A percentile compares a stretch with the other conserved stretches of the same genome.
Conservation (phyloP, 257 asterid genomes). For the Ajuga chamaepitys region DNA sequence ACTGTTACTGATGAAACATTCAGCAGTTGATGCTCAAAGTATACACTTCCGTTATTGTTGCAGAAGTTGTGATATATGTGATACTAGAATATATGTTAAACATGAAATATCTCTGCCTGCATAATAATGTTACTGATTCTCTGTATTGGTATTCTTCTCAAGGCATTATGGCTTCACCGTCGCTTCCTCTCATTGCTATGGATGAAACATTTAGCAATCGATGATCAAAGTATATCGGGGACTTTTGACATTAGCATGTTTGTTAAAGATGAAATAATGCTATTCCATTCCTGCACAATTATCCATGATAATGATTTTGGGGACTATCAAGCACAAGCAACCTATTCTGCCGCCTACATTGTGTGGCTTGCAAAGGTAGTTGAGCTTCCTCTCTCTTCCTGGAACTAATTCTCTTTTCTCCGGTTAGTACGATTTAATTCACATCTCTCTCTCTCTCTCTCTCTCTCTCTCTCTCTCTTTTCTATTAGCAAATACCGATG, state of each 20-base stretch:
- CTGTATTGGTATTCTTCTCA: constrained; percentile 10
- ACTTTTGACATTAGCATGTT: constrained; percentile 22
- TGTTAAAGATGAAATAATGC: constrained; percentile 40
- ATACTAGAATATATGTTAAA: not conserved
- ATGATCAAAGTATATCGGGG: constrained; percentile 8
- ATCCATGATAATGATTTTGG: constrained; percentile 57
- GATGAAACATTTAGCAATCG: constrained; percentile 41
- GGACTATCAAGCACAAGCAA: constrained; percentile 78
- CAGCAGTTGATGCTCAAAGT: constrained; percentile 13
- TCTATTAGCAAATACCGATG: constrained; percentile 57
- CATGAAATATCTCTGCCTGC: too few species aligned
- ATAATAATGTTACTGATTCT: not conserved
- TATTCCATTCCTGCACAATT: constrained; percentile 41
- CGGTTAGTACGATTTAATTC: not conserved
- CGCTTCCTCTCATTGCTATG: constrained; percentile 77
- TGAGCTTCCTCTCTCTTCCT: not conserved
- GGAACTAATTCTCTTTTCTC: not conserved
- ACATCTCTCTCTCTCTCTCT: not conserved
- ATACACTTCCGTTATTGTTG: constrained; percentile 10
- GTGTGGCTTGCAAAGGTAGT: constrained; percentile 82
- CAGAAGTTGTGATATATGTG: constrained; percentile 4
- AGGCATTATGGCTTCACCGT: constrained; percentile 95
- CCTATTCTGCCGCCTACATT: constrained; percentile 60
- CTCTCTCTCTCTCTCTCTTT: too few species aligned
- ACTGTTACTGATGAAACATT: constrained; percentile 55